Percentiles rank a stretch among this genome's conserved stretches.
These are phyloP conservation scores for Pseudoturritis turrita DNA, from an alignment of 345 rosid genomes.

Conservation along the genomic window DNA sequence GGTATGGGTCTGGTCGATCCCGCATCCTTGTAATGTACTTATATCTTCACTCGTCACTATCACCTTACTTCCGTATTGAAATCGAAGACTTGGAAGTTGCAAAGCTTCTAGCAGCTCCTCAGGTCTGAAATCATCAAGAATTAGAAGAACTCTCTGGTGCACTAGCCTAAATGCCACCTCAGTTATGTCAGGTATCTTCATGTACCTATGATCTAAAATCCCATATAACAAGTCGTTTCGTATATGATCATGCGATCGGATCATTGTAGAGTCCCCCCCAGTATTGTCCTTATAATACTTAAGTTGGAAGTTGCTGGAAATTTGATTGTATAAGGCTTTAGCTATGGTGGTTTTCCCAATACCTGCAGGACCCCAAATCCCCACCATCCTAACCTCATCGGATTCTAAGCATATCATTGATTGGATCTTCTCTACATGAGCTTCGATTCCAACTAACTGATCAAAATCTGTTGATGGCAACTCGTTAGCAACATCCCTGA, in stretches of 20 bases:
- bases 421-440: not conserved
- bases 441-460: not conserved
- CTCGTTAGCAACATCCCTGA: conserved; percentile 1
- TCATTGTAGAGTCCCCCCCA: not conserved
- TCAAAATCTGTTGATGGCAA: not conserved
- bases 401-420: not conserved
- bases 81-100: too few species aligned
- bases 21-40: too few species aligned
- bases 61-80: too few species aligned
- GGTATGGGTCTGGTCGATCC: too few species aligned
- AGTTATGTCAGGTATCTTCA: too few species aligned
- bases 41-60: too few species aligned
- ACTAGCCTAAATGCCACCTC: too few species aligned
- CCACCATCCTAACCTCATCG: not conserved
- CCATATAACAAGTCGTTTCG: too few species aligned
- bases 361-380: not conserved
- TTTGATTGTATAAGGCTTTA: not conserved
- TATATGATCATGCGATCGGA: not conserved
- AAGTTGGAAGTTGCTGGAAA: not conserved
- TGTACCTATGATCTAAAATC: too few species aligned
- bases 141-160: too few species aligned
- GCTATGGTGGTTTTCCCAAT: conserved; percentile 18
- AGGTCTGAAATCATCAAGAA: too few species aligned
- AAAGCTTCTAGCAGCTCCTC: too few species aligned
- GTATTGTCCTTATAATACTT: not conserved